phyloP scores from a whole-genome alignment of 2,329 filamentous ascomycete genomes.

The Emericellopsis atlantica region DNA sequence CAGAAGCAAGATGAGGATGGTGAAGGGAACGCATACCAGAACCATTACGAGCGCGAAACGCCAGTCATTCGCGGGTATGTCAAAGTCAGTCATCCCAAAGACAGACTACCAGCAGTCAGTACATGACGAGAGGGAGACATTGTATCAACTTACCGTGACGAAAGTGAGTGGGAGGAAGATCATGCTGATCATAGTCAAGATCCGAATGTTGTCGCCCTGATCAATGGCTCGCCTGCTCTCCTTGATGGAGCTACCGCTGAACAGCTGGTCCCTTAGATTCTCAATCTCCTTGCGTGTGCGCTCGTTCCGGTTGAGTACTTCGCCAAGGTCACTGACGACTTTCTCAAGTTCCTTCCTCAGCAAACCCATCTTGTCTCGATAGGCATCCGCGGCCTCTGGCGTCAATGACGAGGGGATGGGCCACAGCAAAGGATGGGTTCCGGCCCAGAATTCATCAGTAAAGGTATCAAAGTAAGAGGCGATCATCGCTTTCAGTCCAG shows the following conservation, averaged over 20 bases:
- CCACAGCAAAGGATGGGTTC: slow-evolving; percentile 41
- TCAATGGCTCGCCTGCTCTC: slow-evolving; percentile 49
- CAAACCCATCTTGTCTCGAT: slow-evolving; percentile 31
- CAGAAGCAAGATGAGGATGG: slow-evolving; percentile 30
- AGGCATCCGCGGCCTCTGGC: slow-evolving; percentile 26
- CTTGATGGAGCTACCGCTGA: slow-evolving; percentile 49
- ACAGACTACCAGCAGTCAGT: slow-evolving; percentile 23
- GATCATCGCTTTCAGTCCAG: slow-evolving; percentile 44
- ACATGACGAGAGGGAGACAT: background rate
- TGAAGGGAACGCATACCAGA: slow-evolving; percentile 42
- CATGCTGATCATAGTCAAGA: slow-evolving; percentile 46
- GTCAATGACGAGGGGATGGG: slow-evolving; percentile 31
- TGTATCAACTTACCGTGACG: slow-evolving; percentile 29
- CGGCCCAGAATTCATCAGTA: slow-evolving; percentile 44
- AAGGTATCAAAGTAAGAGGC: slow-evolving; percentile 44
- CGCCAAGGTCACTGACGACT: slow-evolving; percentile 34
- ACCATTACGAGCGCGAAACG: slow-evolving; percentile 48
- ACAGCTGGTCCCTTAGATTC: slow-evolving; percentile 47
- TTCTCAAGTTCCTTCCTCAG: slow-evolving; percentile 35
- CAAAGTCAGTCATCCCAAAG: slow-evolving; percentile 38
- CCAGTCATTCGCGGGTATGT: slow-evolving; percentile 26
- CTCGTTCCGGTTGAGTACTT: slow-evolving; percentile 36
- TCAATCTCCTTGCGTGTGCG: slow-evolving; percentile 40
- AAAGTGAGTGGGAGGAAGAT: slow-evolving; percentile 50
- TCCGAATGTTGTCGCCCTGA: slow-evolving; percentile 50